A percentile compares a stretch with the other conserved stretches of the same genome.
Conservation (phyloP, 1,284 basidiomycete genomes). For the Heterobasidion annosum region DNA sequence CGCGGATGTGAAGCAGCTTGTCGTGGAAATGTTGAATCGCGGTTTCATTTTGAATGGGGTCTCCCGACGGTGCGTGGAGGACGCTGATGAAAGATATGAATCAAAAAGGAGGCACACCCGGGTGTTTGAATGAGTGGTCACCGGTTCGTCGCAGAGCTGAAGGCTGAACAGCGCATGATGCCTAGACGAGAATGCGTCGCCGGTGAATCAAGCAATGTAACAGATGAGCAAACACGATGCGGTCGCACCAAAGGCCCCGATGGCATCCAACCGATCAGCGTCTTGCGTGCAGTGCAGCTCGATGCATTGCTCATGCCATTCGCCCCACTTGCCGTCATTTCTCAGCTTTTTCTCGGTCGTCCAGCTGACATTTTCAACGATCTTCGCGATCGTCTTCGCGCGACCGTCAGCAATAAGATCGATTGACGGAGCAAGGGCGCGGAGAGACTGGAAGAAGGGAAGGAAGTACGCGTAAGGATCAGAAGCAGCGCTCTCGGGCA, state of each 20-base stretch:
- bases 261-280: conserved; percentile 86
- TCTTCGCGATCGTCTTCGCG: conserved; percentile 42
- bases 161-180: conserved; percentile 82
- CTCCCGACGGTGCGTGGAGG: conserved; percentile 51
- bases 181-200: conserved; percentile 31
- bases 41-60: conserved; percentile 37
- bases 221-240: conserved; percentile 21
- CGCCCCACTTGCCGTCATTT: conserved; percentile 41
- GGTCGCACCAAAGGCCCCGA: conserved; percentile 70
- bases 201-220: not conserved
- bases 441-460: conserved; percentile 51
- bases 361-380: conserved; percentile 84
- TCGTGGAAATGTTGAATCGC: conserved; percentile 85
- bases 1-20: conserved; percentile 72
- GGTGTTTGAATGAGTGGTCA: conserved; percentile 18
- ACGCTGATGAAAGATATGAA: conserved; percentile 29
- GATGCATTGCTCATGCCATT: conserved; percentile 69
- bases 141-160: conserved; percentile 60
- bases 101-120: not conserved
- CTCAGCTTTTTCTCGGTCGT: conserved; percentile 72
- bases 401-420: conserved; percentile 55
- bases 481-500: conserved; percentile 38
- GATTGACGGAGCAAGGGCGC: conserved; percentile 28
- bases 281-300: conserved; percentile 92
- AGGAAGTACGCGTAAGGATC: conserved; percentile 60